phyloP scores from a whole-genome alignment of 768 basidiomycete genomes.

The Naematelia aurantialba region DNA sequence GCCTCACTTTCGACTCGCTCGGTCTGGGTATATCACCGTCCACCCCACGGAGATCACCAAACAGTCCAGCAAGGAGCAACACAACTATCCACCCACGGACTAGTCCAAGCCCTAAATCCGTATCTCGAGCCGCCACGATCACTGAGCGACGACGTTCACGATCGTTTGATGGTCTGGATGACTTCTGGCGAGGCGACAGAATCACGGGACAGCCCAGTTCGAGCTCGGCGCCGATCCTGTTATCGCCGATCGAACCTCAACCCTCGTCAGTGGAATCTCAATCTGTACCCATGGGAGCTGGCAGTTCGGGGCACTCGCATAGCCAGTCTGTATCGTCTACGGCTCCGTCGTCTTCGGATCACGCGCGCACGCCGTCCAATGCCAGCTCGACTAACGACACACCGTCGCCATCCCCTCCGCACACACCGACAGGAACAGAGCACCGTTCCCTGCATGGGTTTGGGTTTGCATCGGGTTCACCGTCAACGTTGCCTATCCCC shows the following conservation, averaged over 20 bases:
- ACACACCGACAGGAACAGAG: slow-evolving; percentile 24
- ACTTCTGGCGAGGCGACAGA: slow-evolving; percentile 29
- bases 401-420: slow-evolving; percentile 38
- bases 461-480: slow-evolving; percentile 13
- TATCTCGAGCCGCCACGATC: slow-evolving; percentile 2
- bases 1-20: slow-evolving; percentile 37
- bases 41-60: slow-evolving; percentile 30
- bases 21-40: slow-evolving; percentile 24
- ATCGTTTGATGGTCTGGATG: slow-evolving; percentile 35
- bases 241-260: neutral
- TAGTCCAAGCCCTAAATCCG: neutral
- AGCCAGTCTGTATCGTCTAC: slow-evolving; percentile 13
- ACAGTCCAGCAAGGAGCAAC: slow-evolving; percentile 8
- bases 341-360: slow-evolving; percentile 22
- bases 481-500: neutral
- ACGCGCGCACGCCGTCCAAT: slow-evolving; percentile 39
- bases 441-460: slow-evolving; percentile 1
- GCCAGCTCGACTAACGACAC: slow-evolving; percentile 33
- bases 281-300: neutral
- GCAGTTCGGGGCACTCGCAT: slow-evolving; percentile 7
- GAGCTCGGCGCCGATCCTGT: slow-evolving; percentile 20
- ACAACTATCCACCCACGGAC: neutral
- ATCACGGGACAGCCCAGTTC: slow-evolving; percentile 16
- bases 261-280: neutral
- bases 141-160: slow-evolving; percentile 32